phyloP scores from a whole-genome alignment of 768 basidiomycete genomes.

The Boletus sp. region DNA sequence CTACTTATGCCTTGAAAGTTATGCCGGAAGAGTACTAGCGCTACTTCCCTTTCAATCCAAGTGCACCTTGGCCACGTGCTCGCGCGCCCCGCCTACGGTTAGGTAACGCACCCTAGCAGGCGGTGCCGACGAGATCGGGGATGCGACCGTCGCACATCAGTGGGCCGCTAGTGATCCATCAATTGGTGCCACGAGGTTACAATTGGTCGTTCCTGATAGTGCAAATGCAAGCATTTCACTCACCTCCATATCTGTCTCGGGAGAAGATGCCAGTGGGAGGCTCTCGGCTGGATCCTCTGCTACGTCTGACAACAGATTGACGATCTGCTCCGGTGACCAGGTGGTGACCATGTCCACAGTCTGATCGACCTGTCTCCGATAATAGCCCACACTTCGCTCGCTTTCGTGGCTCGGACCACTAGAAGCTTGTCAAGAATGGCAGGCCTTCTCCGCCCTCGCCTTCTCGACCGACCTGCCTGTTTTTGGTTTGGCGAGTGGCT shows the following conservation, averaged over 20 bases:
- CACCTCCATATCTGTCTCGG: constrained; percentile 9
- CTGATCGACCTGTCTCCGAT: constrained; percentile 11
- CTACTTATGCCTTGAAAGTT: no score
- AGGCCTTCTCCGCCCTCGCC: background rate
- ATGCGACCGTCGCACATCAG: constrained; percentile 22
- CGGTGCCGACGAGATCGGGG: constrained; percentile 16
- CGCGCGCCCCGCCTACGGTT: constrained; percentile 1
- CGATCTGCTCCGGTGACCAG: background rate
- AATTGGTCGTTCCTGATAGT: constrained; percentile 13
- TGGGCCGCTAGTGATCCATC: constrained; percentile 13
- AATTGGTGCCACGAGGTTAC: constrained; percentile 21
- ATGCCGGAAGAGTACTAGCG: background rate
- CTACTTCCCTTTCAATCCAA: background rate
- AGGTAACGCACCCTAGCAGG: background rate
- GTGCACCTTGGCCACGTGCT: constrained; percentile 7
- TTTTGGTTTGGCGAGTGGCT: background rate
- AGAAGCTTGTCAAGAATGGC: constrained; percentile 1
- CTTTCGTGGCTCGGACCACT: background rate
- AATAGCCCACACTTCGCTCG: constrained; percentile 3
- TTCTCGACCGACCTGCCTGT: background rate
- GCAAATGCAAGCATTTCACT: constrained; percentile 2
- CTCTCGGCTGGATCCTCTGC: background rate
- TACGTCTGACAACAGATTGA: constrained; percentile 4
- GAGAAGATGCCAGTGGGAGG: constrained; percentile 5
- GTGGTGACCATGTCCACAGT: background rate